Base-by-base conservation (phyloP, 176 grass and related monocot species). In the Oryza coarctata region DNA sequence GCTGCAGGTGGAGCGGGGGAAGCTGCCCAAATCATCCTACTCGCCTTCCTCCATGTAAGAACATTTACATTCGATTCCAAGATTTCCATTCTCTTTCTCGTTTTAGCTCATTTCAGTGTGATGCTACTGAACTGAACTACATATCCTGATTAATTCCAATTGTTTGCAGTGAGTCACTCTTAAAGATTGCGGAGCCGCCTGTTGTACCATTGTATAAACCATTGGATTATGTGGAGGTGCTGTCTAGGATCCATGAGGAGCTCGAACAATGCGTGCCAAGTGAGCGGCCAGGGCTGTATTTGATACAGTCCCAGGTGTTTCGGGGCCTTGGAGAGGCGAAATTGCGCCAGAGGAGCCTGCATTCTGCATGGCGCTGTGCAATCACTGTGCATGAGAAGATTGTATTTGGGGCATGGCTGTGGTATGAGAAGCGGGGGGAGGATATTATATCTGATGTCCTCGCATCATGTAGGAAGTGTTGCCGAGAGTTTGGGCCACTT, bases 1-100 rank as follows among this genome's bases (percentile, higher is more conserved):
- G 94, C 88, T 97, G 81, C 94, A 97, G 85, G 94, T 97, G 75
- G 94, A 94, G 89, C 86, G 94, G 65, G 94, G 92, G 40, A 97
- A 97, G 39, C 85, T 92, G 33, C 86, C 86, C 18, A 97, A 89
- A 77, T 87, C 92, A 60, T 90, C 85, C 40, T 89, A 89, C 88
- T 87, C 90, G 60, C 69, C 89, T 71, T 97, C 94, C 84, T 97
- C 94, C 78, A 92, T 97, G 94, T 97, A 80, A 97, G 91, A 73
- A 29, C 32, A 45, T 2, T 38, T 63, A 63, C 15, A 74, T 13
- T 36, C 45, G 47, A 45, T 69, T 43, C 47, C 3, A 7, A 18
- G 22, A 68, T 47, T 82, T 23, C 11, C 35, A 71, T 35, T 41
- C 3, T 61, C 63, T 64, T 45, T 61, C 0, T 60, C 55, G 14